phyloP scores from a whole-genome alignment of 768 basidiomycete species.

The Tubosaeta sp. region DNA sequence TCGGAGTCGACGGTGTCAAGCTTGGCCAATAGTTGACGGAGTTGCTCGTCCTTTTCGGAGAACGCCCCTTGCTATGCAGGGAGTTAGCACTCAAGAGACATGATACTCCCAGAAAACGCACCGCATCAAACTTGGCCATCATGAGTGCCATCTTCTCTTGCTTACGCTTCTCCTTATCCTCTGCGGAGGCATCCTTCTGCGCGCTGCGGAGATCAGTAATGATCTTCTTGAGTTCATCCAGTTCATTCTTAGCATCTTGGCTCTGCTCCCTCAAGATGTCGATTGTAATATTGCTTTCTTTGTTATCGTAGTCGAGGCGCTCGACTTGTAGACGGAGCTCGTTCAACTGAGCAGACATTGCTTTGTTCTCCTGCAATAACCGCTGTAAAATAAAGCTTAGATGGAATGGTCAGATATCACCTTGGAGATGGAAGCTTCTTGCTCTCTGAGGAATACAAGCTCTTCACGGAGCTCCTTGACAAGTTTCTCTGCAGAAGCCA shows the following conservation, averaged over 20 bases:
- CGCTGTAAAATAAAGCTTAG: conserved; percentile 3
- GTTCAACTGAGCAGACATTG: conserved; percentile 89
- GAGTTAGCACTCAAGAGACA: conserved; percentile 4
- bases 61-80: conserved; percentile 75
- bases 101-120: conserved; percentile 36
- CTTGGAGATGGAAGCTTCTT: conserved; percentile 74
- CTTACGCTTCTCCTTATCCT: conserved; percentile 98
- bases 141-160: conserved; percentile 99
- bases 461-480: conserved; percentile 89
- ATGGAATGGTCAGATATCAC: conserved; percentile 35
- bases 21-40: conserved; percentile 79
- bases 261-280: conserved; percentile 97
- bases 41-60: conserved; percentile 93
- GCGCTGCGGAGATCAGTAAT: conserved; percentile 73
- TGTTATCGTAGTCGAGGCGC: conserved; percentile 91
- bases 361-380: conserved; percentile 79
- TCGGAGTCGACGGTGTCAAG: conserved; percentile 76
- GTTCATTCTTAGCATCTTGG: conserved; percentile 75
- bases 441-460: conserved; percentile 84
- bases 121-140: conserved; percentile 99
- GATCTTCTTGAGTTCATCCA: conserved; percentile 84
- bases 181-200: conserved; percentile 81
- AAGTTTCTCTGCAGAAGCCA: conserved; percentile 78
- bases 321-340: conserved; percentile 91
- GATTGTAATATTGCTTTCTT: conserved; percentile 87